Percentiles rank a stretch among this genome's conserved stretches.
These are phyloP conservation scores for Sherardia arvensis DNA, from an alignment of 257 asterid genomes.

Conservation along the genomic window DNA sequence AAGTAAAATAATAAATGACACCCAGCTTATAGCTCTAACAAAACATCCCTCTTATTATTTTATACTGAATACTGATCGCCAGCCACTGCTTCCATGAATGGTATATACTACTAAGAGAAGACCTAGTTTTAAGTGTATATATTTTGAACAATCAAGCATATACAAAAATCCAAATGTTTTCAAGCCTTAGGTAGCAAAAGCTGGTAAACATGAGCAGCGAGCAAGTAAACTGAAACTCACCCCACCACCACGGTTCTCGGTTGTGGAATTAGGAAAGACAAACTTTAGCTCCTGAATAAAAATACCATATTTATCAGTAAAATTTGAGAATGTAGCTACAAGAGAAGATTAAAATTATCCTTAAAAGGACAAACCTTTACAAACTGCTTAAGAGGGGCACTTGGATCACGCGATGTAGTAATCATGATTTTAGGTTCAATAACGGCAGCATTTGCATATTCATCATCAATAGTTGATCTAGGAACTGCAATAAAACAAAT, in stretches of 20 bases:
- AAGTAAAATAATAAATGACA: not conserved
- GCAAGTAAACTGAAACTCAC: conserved; percentile 30
- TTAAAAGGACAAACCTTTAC: conserved; percentile 52
- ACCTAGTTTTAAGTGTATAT: too few relatives aligned
- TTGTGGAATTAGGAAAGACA: conserved; percentile 80
- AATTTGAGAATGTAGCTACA: not conserved
- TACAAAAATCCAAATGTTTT: not conserved
- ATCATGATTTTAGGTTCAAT: conserved; percentile 86
- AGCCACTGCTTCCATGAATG: not conserved
- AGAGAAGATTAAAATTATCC: not conserved
- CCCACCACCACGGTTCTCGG: conserved; percentile 98
- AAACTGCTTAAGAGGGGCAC: conserved; percentile 94
- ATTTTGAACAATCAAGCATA: too few relatives aligned
- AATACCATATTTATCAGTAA: not conserved
- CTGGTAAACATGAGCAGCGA: conserved; percentile 1
- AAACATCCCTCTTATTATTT: not conserved
- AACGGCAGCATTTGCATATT: conserved; percentile 67
- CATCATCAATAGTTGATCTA: conserved; percentile 80
- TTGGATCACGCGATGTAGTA: conserved; percentile 82
- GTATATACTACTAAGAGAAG: not conserved
- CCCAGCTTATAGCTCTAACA: not conserved
- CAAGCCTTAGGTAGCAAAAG: not conserved
- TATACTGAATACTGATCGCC: not conserved
- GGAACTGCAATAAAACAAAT: conserved; percentile 43
- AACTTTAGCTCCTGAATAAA: conserved; percentile 61